phyloP scores from a whole-genome alignment of 2,329 filamentous ascomycete species.

The Pseudogymnoascus sp. region DNA sequence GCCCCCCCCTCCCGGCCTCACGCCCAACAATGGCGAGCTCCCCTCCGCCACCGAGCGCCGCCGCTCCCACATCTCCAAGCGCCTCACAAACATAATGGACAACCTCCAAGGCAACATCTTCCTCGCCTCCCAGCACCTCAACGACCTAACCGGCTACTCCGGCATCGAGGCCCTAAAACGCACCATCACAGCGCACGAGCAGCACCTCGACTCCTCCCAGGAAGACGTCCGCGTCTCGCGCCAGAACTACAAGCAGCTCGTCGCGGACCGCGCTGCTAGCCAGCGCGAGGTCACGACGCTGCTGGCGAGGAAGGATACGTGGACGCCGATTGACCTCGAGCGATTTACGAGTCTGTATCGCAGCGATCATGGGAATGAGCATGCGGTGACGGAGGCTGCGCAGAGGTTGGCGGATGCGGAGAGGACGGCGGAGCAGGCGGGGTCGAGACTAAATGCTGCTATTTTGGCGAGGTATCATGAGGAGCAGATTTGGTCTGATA shows the following conservation, averaged over 20 bases:
- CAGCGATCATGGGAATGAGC: slow-evolving; percentile 87
- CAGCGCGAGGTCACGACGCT: slow-evolving; percentile 94
- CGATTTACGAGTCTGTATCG: slow-evolving; percentile 90
- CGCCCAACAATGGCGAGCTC: slow-evolving; percentile 28
- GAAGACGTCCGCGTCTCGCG: slow-evolving; percentile 62
- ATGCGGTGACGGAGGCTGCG: slow-evolving; percentile 65
- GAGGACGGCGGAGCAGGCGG: slow-evolving; percentile 68
- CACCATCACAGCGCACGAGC: slow-evolving; percentile 63
- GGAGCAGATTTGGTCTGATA: slow-evolving; percentile 98
- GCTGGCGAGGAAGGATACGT: slow-evolving; percentile 87
- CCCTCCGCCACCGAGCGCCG: slow-evolving; percentile 40
- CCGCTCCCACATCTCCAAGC: slow-evolving; percentile 36
- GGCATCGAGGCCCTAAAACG: slow-evolving; percentile 79
- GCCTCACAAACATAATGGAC: slow-evolving; percentile 73
- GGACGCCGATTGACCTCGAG: slow-evolving; percentile 80
- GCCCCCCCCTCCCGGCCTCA: background rate
- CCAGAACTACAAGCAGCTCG: slow-evolving; percentile 71
- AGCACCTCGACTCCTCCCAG: slow-evolving; percentile 51
- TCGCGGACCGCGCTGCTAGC: slow-evolving; percentile 72
- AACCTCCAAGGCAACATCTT: slow-evolving; percentile 78
- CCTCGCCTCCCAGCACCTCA: slow-evolving; percentile 78
- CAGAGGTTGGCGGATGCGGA: slow-evolving; percentile 68
- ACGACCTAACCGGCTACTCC: slow-evolving; percentile 89
- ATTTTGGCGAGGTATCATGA: slow-evolving; percentile 94
- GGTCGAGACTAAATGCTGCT: slow-evolving; percentile 65